Evolutionary conservation across 1,284 basidiomycete species (phyloP).

Genomic region (Lentinula novae-zelandiae): DNA sequence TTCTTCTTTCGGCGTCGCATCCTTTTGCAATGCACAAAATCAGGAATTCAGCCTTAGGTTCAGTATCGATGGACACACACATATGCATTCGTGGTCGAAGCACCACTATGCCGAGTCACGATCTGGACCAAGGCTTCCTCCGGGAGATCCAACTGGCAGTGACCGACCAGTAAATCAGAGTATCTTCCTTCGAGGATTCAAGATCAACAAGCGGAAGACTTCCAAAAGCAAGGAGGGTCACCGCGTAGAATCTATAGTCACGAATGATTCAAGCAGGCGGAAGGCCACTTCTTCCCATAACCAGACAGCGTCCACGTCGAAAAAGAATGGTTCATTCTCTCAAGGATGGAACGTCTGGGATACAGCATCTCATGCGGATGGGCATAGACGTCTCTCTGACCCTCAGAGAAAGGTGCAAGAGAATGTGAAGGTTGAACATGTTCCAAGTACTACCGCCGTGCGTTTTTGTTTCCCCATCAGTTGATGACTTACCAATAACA

Average conservation of each 20-base stretch:
- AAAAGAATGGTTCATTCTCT: not conserved
- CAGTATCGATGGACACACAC: not conserved
- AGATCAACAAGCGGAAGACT: constrained; percentile 8
- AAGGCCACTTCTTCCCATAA: not conserved
- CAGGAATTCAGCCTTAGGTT: constrained; percentile 3
- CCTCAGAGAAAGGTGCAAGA: not conserved
- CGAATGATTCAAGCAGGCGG: not conserved
- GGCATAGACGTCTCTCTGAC: not conserved
- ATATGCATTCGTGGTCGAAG: constrained; percentile 1
- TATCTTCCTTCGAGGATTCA: constrained; percentile 16
- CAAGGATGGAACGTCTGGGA: not conserved
- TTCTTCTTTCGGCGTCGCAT: constrained; percentile 12
- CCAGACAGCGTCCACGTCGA: not conserved
- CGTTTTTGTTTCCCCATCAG: not conserved
- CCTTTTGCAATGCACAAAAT: constrained; percentile 5
- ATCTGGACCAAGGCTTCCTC: constrained; percentile 18
- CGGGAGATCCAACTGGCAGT: not conserved
- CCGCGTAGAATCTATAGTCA: not conserved
- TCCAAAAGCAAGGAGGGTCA: not conserved
- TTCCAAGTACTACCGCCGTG: constrained; percentile 1
- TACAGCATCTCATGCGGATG: not conserved
- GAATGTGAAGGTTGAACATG: not conserved
- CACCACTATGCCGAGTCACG: constrained; percentile 15
- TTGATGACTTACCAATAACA: not conserved
- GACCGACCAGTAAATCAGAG: constrained; percentile 12